Base-by-base conservation (phyloP, 202 grass and related monocot genomes). In the Dendrocalamus latiflorus region DNA sequence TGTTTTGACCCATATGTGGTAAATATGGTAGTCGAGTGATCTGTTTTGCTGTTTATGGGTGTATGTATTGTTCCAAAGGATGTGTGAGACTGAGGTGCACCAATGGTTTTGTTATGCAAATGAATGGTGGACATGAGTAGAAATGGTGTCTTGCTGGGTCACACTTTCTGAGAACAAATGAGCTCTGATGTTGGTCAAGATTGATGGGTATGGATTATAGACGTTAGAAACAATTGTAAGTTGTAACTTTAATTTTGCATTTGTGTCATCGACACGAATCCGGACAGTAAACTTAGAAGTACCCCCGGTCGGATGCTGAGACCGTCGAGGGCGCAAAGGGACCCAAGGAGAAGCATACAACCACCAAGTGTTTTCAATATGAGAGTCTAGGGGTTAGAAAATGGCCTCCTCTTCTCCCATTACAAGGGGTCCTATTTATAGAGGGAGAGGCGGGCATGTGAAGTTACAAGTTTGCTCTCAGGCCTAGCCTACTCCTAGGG, bases 41-140 rank as follows among this genome's bases (percentile, higher is more conserved):
- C 24, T 79, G 61, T 74, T 86, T 83, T 62, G 45, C 47, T 47
- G 20, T 68, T 73, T 64, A 45, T 44, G 41, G 5, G 28, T 41
- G 42, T 60, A 37, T 43, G 42, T 45, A 38, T 67, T 61, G 41
- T 79, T 61, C 4, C 2, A 4, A 57, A 26, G 43, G 59, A 53
- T 53, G 13, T 60, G 20, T 34, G 57, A 2, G 30, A 62, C 62
- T 37, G 4, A 49, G 75, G 26, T 83, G 63, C 48, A 69, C 51
- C 6, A 7, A 8, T 60, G 34, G 11, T 60, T 79, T 79, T 26
- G 28, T 5, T 56, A 38, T 22, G 20, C 47, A 76, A 63, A 76
- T 67, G 3, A 67, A 68, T 49, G 36, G 48, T 82, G 36, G n/a
- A 48, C 57, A 42, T 26, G 65, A 67, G 58, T 82, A 81, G 28